Conservation (phyloP, 495 filamentous ascomycete genomes). For the Lophium mytilinum region DNA sequence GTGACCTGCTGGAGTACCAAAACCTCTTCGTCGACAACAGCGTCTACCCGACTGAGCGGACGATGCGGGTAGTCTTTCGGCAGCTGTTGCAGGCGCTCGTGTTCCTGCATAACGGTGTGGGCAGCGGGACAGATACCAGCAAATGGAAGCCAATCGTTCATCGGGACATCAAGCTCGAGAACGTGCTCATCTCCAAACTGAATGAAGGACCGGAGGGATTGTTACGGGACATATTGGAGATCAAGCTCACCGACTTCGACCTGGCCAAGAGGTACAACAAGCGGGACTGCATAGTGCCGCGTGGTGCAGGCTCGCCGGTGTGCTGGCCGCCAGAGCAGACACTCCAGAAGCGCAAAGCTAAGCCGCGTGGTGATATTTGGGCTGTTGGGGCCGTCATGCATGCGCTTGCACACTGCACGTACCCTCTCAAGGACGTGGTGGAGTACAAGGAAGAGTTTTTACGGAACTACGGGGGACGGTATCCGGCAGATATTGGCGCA, state of each 20-base stretch:
- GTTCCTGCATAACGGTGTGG: conserved; percentile 12
- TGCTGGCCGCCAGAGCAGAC: conserved; percentile 15
- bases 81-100: conserved; percentile 8
- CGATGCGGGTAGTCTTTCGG: conserved; percentile 4
- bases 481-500: neutral
- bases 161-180: conserved; percentile 11
- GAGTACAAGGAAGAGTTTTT: neutral
- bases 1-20: neutral
- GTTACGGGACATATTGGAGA: neutral
- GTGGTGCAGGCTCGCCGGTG: neutral
- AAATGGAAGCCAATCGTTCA: conserved; percentile 8
- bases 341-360: neutral
- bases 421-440: neutral
- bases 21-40: too few relatives aligned
- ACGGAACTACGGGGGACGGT: neutral
- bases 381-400: conserved; percentile 11
- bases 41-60: neutral
- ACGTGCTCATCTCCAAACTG: conserved; percentile 1
- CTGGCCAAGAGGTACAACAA: conserved; percentile 3
- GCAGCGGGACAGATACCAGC: neutral
- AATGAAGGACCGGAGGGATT: too few relatives aligned
- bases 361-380: conserved; percentile 13
- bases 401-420: conserved; percentile 3
- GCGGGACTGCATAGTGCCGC: neutral
- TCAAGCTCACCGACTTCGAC: conserved; percentile 16